Percentiles rank a stretch among this genome's conserved stretches.
phyloP scores from a whole-genome alignment of 2,329 filamentous ascomycete species.

The Ascochyta pisi region DNA sequence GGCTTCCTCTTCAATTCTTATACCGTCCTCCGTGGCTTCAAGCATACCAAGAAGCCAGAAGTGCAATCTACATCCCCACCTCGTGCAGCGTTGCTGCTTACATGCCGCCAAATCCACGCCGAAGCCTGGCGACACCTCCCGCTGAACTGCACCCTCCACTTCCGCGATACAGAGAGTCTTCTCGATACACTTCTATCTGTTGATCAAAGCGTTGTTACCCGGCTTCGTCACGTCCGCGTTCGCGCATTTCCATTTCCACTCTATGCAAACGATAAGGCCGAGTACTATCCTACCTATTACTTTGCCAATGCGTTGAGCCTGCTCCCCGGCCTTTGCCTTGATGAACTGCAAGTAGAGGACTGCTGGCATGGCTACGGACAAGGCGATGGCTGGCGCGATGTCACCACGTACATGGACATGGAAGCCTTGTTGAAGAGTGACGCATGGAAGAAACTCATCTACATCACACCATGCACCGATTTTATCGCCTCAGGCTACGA shows the following conservation, averaged over 20 bases:
- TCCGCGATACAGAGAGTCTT: constrained; percentile 44
- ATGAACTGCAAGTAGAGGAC: constrained; percentile 43
- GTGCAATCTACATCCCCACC: constrained; percentile 19
- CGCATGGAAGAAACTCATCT: constrained; percentile 43
- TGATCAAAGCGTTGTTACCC: constrained; percentile 39
- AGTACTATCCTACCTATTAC: constrained; percentile 44
- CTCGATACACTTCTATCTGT: constrained; percentile 41
- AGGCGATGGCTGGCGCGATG: constrained; percentile 43
- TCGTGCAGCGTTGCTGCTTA: constrained; percentile 41
- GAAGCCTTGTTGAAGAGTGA: constrained; percentile 41
- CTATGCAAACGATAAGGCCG: constrained; percentile 29
- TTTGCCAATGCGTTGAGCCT: constrained; percentile 41
- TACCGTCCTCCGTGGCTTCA: constrained; percentile 40
- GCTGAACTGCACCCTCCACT: constrained; percentile 39
- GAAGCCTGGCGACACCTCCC: constrained; percentile 46
- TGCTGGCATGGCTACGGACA: constrained; percentile 46
- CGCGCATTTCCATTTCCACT: constrained; percentile 45
- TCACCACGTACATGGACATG: constrained; percentile 46
- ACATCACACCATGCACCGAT: constrained; percentile 44
- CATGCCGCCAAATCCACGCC: constrained; percentile 36
- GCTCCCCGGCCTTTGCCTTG: constrained; percentile 42
- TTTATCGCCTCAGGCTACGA: constrained; percentile 46
- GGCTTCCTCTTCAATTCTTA: constrained; percentile 41
- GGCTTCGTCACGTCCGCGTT: constrained; percentile 42
- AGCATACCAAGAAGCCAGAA: constrained; percentile 15